A percentile compares a stretch with the other conserved stretches of the same genome.
Conservation (phyloP, 768 basidiomycete genomes). For the Rubroboletus satanas region DNA sequence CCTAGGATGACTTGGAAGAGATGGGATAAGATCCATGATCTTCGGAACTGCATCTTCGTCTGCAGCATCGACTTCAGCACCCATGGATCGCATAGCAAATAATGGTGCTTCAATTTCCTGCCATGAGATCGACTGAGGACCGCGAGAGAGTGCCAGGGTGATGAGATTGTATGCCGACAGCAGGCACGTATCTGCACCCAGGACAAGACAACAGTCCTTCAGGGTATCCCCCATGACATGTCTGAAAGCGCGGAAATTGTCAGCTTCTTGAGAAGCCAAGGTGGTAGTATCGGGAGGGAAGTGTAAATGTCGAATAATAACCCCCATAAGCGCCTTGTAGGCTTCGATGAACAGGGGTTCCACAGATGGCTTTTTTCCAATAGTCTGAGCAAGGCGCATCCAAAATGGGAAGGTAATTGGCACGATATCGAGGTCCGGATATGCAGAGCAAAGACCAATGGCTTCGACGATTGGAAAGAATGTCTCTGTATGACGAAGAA, state of each 20-base stretch:
- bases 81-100: constrained; percentile 98
- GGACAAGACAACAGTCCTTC: constrained; percentile 95
- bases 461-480: constrained; percentile 96
- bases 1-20: constrained; percentile 82
- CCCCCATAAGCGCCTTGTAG: constrained; percentile 76
- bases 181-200: constrained; percentile 84
- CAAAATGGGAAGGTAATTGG: constrained; percentile 98
- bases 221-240: constrained; percentile 99
- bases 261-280: constrained; percentile 79
- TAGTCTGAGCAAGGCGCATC: constrained; percentile 91
- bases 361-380: constrained; percentile 71
- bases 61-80: constrained; percentile 80
- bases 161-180: constrained; percentile 79
- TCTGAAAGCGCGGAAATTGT: constrained; percentile 91
- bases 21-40: constrained; percentile 92
- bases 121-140: constrained; percentile 65
- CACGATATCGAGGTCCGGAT: constrained; percentile 91
- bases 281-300: constrained; percentile 73
- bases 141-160: constrained; percentile 62
- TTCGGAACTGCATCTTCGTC: constrained; percentile 89
- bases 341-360: constrained; percentile 78
- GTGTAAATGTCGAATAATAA: constrained; percentile 87
- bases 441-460: constrained; percentile 89
- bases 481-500: constrained; percentile 85
- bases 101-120: constrained; percentile 97